These are phyloP conservation scores for Nitzschia palea DNA, from an alignment of 108 stramenopile genomes.

Conservation along the genomic window DNA sequence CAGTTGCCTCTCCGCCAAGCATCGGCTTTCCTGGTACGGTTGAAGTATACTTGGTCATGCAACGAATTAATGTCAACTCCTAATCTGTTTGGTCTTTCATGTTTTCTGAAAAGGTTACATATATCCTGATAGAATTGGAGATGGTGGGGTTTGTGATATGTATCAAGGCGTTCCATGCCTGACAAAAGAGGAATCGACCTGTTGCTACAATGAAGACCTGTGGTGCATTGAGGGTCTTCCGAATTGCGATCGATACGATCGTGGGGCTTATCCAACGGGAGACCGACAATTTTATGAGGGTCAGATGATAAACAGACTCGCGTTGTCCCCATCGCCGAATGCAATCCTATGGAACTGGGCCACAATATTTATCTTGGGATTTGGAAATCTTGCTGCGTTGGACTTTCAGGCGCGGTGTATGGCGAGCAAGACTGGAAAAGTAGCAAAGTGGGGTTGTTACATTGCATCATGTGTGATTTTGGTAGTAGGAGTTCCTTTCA, in stretches of 20 bases:
- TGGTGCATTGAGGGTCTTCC: slow-evolving; percentile 49
- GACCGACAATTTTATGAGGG: slow-evolving; percentile 51
- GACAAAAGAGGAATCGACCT: slow-evolving; percentile 27
- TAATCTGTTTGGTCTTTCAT: too few species aligned
- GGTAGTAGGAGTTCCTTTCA: slow-evolving; percentile 69
- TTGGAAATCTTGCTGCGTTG: slow-evolving; percentile 79
- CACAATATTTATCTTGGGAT: slow-evolving; percentile 71
- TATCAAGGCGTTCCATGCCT: slow-evolving; percentile 69
- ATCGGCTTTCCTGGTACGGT: slow-evolving; percentile 57
- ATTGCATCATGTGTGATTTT: slow-evolving; percentile 68
- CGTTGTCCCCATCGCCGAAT: slow-evolving; percentile 58
- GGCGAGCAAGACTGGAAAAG: slow-evolving; percentile 61
- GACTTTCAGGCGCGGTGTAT: slow-evolving; percentile 86
- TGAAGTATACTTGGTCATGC: too few species aligned
- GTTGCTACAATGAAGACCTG: slow-evolving; percentile 68
- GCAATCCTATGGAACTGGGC: slow-evolving; percentile 69
- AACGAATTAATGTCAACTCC: too few species aligned
- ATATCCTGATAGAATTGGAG: slow-evolving; percentile 56
- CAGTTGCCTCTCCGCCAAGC: slow-evolving; percentile 49
- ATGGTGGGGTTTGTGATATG: slow-evolving; percentile 55
- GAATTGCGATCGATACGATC: slow-evolving; percentile 39
- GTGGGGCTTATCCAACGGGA: slow-evolving; percentile 79
- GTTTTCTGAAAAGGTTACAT: slow-evolving; percentile 48
- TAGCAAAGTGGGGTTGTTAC: slow-evolving; percentile 55
- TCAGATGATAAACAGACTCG: slow-evolving; percentile 49